Conservation (phyloP, 2,329 filamentous ascomycete species). For the Clonostachys byssicola region DNA sequence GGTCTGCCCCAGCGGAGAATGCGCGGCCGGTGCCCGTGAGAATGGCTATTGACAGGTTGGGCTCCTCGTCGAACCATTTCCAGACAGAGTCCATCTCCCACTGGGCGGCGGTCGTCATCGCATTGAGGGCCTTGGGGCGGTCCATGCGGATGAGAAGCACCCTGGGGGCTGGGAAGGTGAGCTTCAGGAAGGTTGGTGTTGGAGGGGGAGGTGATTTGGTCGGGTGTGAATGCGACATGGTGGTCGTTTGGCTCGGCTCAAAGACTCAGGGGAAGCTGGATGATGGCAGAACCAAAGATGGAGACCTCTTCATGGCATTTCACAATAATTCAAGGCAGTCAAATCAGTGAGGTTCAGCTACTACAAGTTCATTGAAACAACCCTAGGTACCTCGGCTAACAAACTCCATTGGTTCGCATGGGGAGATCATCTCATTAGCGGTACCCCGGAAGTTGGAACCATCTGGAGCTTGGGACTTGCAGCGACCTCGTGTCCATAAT, state of each 20-base stretch:
- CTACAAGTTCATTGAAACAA: too few species aligned
- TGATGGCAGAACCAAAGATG: too few species aligned
- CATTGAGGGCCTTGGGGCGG: constrained; percentile 40
- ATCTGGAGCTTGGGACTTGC: too few species aligned
- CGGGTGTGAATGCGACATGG: not conserved
- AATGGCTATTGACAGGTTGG: constrained; percentile 35
- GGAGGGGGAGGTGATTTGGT: constrained; percentile 3
- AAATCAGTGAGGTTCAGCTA: too few species aligned
- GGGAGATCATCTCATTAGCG: too few species aligned
- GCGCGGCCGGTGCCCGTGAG: constrained; percentile 42
- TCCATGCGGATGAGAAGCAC: constrained; percentile 49
- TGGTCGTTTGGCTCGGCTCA: not conserved
- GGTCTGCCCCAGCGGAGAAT: constrained; percentile 48
- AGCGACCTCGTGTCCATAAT: too few species aligned
- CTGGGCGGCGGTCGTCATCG: constrained; percentile 29
- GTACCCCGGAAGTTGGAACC: too few species aligned
- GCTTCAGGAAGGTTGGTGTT: constrained; percentile 6
- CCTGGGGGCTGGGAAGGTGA: constrained; percentile 38
- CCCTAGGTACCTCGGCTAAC: too few species aligned
- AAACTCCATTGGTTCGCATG: too few species aligned
- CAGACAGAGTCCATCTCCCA: constrained; percentile 40
- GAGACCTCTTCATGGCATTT: too few species aligned
- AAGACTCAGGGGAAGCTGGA: too few species aligned
- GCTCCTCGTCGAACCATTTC: constrained; percentile 44
- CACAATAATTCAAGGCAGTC: too few species aligned